phyloP scores from a whole-genome alignment of 23 red algal species.

The Cyanidioschyzon merolae region DNA sequence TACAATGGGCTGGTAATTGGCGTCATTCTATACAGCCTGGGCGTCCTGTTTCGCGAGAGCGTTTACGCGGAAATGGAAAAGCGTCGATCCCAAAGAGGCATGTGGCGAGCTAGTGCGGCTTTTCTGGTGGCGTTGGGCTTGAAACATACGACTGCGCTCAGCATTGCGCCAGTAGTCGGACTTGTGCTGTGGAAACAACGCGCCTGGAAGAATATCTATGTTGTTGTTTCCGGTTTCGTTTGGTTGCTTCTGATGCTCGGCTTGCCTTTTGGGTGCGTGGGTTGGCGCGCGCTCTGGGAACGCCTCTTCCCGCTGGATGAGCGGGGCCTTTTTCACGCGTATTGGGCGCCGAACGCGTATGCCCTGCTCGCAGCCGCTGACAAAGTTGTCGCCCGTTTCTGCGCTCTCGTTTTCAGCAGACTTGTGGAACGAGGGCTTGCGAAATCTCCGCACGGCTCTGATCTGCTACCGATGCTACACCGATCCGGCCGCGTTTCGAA shows the following conservation, averaged over 20 bases:
- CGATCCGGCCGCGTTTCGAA: not conserved
- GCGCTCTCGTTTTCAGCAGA: not conserved
- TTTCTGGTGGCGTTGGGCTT: constrained; percentile 64
- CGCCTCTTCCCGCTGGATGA: constrained; percentile 69
- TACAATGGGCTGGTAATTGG: constrained; percentile 63
- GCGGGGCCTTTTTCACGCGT: constrained; percentile 77
- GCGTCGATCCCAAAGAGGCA: not conserved
- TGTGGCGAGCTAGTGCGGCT: constrained; percentile 16
- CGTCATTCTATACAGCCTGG: constrained; percentile 36
- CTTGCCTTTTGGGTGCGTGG: constrained; percentile 1
- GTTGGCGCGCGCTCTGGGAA: not conserved
- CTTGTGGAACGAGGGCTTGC: not conserved
- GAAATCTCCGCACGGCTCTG: not conserved
- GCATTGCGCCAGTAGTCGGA: constrained; percentile 26
- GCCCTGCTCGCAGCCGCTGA: constrained; percentile 30
- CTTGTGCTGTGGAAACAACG: constrained; percentile 5
- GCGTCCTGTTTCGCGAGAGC: constrained; percentile 16
- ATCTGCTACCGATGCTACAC: not conserved
- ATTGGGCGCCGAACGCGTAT: constrained; percentile 97
- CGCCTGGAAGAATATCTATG: not conserved
- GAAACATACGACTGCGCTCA: constrained; percentile 71
- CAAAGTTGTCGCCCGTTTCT: not conserved
- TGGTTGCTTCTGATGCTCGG: not conserved
- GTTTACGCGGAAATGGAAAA: not conserved
- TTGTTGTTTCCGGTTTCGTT: constrained; percentile 16